phyloP scores from a whole-genome alignment of 2,329 filamentous ascomycete species.

The Fusarium hostae region DNA sequence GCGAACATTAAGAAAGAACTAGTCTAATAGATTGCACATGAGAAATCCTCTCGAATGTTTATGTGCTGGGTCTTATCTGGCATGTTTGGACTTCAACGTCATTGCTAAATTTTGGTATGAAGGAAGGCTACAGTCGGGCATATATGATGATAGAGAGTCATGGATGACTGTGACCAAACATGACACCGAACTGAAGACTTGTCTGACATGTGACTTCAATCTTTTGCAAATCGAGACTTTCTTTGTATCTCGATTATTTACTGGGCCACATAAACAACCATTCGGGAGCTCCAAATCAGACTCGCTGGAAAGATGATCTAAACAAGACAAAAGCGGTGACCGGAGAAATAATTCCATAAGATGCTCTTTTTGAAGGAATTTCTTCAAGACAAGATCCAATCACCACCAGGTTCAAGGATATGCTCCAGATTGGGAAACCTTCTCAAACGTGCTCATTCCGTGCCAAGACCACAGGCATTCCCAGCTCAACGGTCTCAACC shows the following conservation, averaged over 20 bases:
- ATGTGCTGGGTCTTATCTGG: not conserved
- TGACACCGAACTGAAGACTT: rapidly evolving
- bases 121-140: rapidly evolving
- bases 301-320: rapidly evolving
- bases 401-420: not conserved
- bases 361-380: not conserved
- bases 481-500: not conserved
- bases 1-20: too few relatives aligned
- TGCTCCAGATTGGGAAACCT: not conserved
- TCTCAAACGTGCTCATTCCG: constrained; percentile 20
- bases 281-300: not conserved
- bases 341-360: too few relatives aligned
- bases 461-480: constrained; percentile 5
- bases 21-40: not conserved
- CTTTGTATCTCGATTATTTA: not conserved
- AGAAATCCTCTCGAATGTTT: not conserved
- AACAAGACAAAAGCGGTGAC: not conserved
- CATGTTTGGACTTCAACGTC: not conserved
- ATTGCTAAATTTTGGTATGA: too few relatives aligned
- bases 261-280: not conserved
- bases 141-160: too few relatives aligned
- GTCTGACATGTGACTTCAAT: too few relatives aligned
- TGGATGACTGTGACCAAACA: too few relatives aligned
- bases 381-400: not conserved
- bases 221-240: not conserved